Conservation (phyloP, 352 stramenopile species). For the Globisporangium uncinulatum region DNA sequence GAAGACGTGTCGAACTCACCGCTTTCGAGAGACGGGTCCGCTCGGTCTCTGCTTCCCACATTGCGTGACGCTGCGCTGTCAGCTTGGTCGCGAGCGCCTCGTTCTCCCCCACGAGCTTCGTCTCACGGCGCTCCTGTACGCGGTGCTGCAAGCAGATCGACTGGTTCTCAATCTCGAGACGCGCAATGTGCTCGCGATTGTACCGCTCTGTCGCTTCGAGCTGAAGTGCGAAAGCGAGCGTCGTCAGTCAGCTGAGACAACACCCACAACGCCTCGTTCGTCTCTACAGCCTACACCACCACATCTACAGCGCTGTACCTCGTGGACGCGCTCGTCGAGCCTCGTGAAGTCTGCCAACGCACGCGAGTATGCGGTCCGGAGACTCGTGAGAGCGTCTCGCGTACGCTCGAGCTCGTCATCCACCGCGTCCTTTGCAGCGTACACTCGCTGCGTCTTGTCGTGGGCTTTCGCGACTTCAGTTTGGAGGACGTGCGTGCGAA, state of each 20-base stretch:
- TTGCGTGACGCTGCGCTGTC: constrained; percentile 5
- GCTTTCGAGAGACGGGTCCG: constrained; percentile 17
- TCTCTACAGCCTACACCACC: not conserved
- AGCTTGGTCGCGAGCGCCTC: constrained; percentile 16
- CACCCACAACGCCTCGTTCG: not conserved
- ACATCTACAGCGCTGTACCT: constrained; percentile 10
- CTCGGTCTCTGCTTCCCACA: constrained; percentile 8
- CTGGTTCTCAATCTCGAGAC: constrained; percentile 37
- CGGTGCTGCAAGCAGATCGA: constrained; percentile 26
- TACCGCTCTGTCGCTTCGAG: constrained; percentile 23
- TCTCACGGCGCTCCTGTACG: constrained; percentile 18
- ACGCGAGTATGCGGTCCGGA: constrained; percentile 10
- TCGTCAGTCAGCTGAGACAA: not conserved
- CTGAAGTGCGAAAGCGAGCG: constrained; percentile 5
- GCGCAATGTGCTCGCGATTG: constrained; percentile 32
- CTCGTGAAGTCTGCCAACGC: constrained; percentile 14
- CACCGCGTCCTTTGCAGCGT: constrained; percentile 9
- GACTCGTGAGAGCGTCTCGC: constrained; percentile 3
- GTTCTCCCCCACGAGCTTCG: constrained; percentile 15
- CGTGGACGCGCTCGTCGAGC: constrained; percentile 23
- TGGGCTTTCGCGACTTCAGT: constrained; percentile 16
- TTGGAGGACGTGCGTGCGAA: constrained; percentile 16
- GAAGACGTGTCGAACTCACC: constrained; percentile 9
- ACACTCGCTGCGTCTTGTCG: constrained; percentile 15
- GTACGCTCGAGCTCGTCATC: constrained; percentile 23